Percentiles rank a stretch among this genome's conserved stretches.
Conservation (phyloP, 108 stramenopile species). For the Pseudonitzschia pungens region DNA sequence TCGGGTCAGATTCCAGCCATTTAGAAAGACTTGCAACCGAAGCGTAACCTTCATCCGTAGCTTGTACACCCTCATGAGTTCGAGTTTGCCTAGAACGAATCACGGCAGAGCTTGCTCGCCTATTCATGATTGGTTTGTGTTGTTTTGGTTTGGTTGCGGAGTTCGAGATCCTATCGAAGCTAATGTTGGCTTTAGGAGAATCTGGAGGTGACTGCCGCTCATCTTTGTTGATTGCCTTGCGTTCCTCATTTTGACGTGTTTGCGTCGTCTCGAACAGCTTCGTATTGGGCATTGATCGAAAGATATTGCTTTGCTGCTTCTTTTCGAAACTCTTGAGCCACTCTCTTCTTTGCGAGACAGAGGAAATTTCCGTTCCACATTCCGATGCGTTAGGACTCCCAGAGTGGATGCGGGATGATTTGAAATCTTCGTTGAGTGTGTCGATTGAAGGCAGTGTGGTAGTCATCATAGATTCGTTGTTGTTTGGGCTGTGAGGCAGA, state of each 20-base stretch:
- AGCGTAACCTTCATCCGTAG: slow-evolving; percentile 70
- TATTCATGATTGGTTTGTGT: neutral
- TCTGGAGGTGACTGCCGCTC: neutral
- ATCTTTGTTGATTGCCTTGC: neutral
- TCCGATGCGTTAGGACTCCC: slow-evolving; percentile 22
- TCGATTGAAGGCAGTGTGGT: neutral
- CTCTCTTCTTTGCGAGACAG: slow-evolving; percentile 41
- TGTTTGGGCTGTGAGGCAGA: neutral
- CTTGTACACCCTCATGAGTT: slow-evolving; percentile 54
- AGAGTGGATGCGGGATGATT: neutral
- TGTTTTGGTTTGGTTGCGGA: slow-evolving; percentile 1
- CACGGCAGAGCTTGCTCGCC: slow-evolving; percentile 5
- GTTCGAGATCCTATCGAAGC: neutral
- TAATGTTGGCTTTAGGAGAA: neutral
- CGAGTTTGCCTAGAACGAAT: neutral
- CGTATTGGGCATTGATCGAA: slow-evolving; percentile 1
- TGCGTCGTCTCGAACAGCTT: neutral
- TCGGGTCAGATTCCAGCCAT: slow-evolving; percentile 78
- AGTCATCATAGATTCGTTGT: neutral
- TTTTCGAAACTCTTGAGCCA: slow-evolving; percentile 54
- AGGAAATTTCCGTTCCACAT: slow-evolving; percentile 31
- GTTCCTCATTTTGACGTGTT: neutral
- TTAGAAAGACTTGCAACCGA: slow-evolving; percentile 74
- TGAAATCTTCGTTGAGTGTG: neutral
- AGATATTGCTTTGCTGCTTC: slow-evolving; percentile 29